phyloP scores from a whole-genome alignment of 2,329 filamentous ascomycete genomes.

The Botryotinia narcissicola region DNA sequence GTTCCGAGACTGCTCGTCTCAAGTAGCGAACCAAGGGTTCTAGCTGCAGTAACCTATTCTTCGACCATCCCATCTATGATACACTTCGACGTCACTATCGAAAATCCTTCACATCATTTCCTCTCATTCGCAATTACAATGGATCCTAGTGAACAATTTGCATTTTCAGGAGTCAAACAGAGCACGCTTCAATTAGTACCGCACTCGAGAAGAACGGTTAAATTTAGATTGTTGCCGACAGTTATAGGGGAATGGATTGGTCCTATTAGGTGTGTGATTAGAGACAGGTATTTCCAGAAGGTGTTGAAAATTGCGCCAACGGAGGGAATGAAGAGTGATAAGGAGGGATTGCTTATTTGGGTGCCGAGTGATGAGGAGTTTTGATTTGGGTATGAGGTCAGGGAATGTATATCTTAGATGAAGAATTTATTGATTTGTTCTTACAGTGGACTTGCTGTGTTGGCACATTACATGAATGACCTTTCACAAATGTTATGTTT shows the following conservation, averaged over 20 bases:
- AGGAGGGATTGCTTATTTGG: slow-evolving; percentile 64
- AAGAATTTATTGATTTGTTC: neutral
- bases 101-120: slow-evolving; percentile 93
- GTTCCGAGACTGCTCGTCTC: slow-evolving; percentile 80
- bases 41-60: slow-evolving; percentile 51
- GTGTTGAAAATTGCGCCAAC: slow-evolving; percentile 77
- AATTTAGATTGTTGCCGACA: slow-evolving; percentile 72
- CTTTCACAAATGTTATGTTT: neutral
- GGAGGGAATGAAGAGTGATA: slow-evolving; percentile 64
- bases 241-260: slow-evolving; percentile 65
- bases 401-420: neutral
- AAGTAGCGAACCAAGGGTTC: slow-evolving; percentile 80
- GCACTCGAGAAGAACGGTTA: slow-evolving; percentile 69
- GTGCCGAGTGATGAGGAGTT: slow-evolving; percentile 45
- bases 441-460: neutral
- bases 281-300: slow-evolving; percentile 93
- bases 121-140: slow-evolving; percentile 88
- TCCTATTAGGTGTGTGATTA: slow-evolving; percentile 67
- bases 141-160: slow-evolving; percentile 90
- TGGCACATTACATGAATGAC: neutral
- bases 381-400: neutral
- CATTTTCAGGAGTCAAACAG: slow-evolving; percentile 85
- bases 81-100: slow-evolving; percentile 67
- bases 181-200: slow-evolving; percentile 79
- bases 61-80: slow-evolving; percentile 36